Evolutionary conservation across 140 eudicot genomes (phyloP).

Genomic region (Ambrosia hybrid): DNA sequence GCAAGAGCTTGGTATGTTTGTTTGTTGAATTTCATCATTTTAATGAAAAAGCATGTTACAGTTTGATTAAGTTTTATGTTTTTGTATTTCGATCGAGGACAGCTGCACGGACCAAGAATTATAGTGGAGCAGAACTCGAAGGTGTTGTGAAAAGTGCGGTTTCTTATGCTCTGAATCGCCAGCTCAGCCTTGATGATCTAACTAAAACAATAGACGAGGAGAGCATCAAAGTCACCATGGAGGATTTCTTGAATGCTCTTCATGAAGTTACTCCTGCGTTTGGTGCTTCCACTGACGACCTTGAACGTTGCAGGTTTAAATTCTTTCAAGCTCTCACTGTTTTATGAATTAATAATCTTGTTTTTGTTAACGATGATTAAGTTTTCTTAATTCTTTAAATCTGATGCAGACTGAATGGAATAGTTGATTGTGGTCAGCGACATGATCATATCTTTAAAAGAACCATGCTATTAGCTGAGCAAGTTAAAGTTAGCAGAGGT

Average conservation of each 20-base stretch:
- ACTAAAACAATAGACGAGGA: constrained; percentile 91
- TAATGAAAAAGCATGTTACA: not conserved
- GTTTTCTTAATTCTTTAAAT: not conserved
- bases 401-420: constrained; percentile 81
- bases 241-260: constrained; percentile 87
- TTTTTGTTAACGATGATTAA: not conserved
- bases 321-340: not conserved
- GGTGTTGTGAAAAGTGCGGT: constrained; percentile 99
- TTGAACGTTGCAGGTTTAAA: constrained; percentile 91
- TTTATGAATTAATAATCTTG: not conserved
- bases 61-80: constrained; percentile 15
- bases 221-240: constrained; percentile 90
- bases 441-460: constrained; percentile 88
- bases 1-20: constrained; percentile 76
- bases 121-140: constrained; percentile 99
- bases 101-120: constrained; percentile 98
- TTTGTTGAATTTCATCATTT: not conserved
- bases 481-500: constrained; percentile 93
- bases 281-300: constrained; percentile 95
- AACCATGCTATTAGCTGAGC: constrained; percentile 90
- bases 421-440: constrained; percentile 85
- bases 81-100: not conserved
- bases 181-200: constrained; percentile 85
- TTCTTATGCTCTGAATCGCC: constrained; percentile 88
- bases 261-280: constrained; percentile 86